Base-by-base conservation (phyloP, 257 asterid species). In the Phtheirospermum japonicum region DNA sequence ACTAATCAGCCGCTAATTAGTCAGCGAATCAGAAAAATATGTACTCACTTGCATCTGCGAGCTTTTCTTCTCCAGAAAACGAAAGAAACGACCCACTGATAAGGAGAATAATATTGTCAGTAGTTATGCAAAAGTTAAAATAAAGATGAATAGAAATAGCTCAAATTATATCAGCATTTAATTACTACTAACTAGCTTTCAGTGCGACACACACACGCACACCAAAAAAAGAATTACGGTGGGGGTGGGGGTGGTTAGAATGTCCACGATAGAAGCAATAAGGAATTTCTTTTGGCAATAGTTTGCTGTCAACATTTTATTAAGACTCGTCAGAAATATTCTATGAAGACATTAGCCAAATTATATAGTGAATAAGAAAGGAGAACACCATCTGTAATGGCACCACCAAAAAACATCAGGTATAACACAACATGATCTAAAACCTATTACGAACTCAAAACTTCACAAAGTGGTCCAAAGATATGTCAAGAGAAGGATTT, bases 21-120 rank as follows among this genome's bases (percentile, higher is more conserved):
- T 26, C 13, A 63, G 57, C 37, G 23, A 31, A 28, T 51, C 30
- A 8, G 30, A 59, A 16, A 42, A 65, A 7, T 32, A 75, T 74
- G 58, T 52, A 80, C 94, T 73, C 71, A 93, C 99, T 75, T 93
- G 97, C 86, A 80, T 78, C 82, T 81, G 65, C 81, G 83, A 30
- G 99, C 87, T 78, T 77, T 89, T 69, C 77, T 82, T 82, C 87
- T 89, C 97, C 99, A 93, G 69, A 79, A 75, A 58, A 85, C 80
- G 49, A 83, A 73, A 66, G 96, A 79, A 16, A 78, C 26, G 33
- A 82, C 56, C 96, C 91, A 87, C 99, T 93, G 87, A 57, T 55
- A 77, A 59, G 66, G 55, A 77, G 51, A 77, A 50, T 53, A 18
- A 67, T 53, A 36, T 54, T 3, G 62, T 88, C 76, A 86, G 79